Evolutionary conservation across 257 asterid species (phyloP).

Genomic region (Penstemon barbatus): DNA sequence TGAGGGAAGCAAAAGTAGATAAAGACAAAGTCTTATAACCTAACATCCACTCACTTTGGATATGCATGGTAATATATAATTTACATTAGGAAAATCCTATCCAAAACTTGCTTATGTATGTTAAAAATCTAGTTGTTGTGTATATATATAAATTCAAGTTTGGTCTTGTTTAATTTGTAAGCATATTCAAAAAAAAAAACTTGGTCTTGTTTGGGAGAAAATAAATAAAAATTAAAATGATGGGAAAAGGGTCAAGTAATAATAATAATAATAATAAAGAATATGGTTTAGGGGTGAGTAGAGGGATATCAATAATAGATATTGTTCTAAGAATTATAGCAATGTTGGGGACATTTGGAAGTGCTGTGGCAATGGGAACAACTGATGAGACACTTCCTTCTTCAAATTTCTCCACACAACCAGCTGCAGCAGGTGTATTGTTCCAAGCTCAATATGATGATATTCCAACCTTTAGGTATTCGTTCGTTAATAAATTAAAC

Average conservation of each 20-base stretch:
- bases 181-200: not conserved
- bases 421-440: constrained; percentile 21
- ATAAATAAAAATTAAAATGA: constrained; percentile 31
- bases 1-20: constrained; percentile 40
- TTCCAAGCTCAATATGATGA: constrained; percentile 74
- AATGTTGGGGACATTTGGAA: constrained; percentile 58
- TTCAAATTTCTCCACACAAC: constrained; percentile 39
- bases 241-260: constrained; percentile 36
- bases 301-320: constrained; percentile 56
- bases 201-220: not conserved
- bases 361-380: constrained; percentile 79
- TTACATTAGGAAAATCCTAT: constrained; percentile 21
- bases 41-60: constrained; percentile 40
- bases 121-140: not conserved
- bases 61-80: too few relatives aligned
- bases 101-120: constrained; percentile 39
- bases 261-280: not conserved
- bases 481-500: too few relatives aligned
- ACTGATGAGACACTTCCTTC: constrained; percentile 64
- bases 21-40: constrained; percentile 36
- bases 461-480: constrained; percentile 65
- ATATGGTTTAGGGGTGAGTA: constrained; percentile 24
- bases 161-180: not conserved
- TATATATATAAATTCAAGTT: not conserved
- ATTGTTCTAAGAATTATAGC: constrained; percentile 60